A percentile compares a stretch with the other conserved stretches of the same genome.
phyloP scores from a whole-genome alignment of 345 rosid genomes.

The Erysimum cheiranthoides region DNA sequence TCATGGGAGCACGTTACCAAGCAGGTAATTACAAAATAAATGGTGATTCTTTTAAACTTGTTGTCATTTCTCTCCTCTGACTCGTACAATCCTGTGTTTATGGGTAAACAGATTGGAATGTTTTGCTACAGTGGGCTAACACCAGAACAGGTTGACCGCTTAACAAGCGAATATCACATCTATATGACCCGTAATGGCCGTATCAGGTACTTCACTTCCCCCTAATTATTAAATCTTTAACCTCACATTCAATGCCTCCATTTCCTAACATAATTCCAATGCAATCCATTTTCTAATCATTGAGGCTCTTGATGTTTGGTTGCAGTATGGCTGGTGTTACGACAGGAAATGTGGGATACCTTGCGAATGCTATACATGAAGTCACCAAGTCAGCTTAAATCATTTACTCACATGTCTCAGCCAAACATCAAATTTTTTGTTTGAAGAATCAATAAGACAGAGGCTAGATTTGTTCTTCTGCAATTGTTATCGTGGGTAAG shows the following conservation, averaged over 20 bases:
- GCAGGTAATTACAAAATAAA: conserved; percentile 56
- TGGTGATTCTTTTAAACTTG: neutral
- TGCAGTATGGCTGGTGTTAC: conserved; percentile 98
- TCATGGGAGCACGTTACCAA: conserved; percentile 92
- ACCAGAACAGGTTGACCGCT: conserved; percentile 86
- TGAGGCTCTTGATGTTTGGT: conserved; percentile 32
- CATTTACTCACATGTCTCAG: conserved; percentile 2
- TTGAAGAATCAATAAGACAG: conserved; percentile 30
- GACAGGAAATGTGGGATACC: conserved; percentile 75
- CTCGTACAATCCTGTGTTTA: conserved; percentile 1
- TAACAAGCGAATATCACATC: conserved; percentile 81
- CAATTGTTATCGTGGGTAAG: conserved; percentile 35
- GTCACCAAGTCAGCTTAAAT: conserved; percentile 62
- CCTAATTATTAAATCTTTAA: neutral
- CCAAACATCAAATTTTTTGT: neutral
- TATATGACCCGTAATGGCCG: conserved; percentile 95
- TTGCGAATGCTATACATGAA: conserved; percentile 88
- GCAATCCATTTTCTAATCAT: neutral
- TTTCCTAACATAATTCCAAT: neutral
- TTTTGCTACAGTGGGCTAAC: conserved; percentile 96
- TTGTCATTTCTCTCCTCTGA: conserved; percentile 7
- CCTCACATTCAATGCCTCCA: neutral
- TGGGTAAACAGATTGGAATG: conserved; percentile 82
- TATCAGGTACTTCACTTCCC: conserved; percentile 61
- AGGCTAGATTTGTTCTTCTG: conserved; percentile 1